A percentile compares a stretch with the other conserved stretches of the same genome.
These are phyloP conservation scores for Naganishia sp. DNA, from an alignment of 1,284 basidiomycete species.

Conservation along the genomic window DNA sequence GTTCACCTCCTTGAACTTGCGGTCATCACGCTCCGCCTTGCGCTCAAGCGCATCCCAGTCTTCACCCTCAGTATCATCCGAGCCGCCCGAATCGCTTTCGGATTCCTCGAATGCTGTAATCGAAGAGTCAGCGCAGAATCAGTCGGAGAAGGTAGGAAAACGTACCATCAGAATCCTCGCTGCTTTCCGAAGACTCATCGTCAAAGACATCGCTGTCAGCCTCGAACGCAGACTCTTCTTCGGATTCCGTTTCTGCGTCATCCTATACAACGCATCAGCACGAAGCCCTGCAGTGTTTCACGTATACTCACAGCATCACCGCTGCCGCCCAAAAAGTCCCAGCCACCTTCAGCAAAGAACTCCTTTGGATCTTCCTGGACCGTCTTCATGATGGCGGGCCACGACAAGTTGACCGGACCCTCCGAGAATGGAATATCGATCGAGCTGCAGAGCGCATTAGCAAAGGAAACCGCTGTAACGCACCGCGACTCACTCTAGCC, in stretches of 20 bases:
- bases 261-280: constrained; percentile 9
- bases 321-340: constrained; percentile 80
- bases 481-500: constrained; percentile 79
- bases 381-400: constrained; percentile 97
- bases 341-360: constrained; percentile 95
- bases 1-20: constrained; percentile 25
- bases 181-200: constrained; percentile 23
- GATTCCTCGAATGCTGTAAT: constrained; percentile 20
- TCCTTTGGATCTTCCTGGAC: constrained; percentile 93
- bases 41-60: constrained; percentile 27
- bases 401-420: constrained; percentile 96
- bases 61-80: constrained; percentile 19
- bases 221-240: constrained; percentile 23
- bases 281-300: neutral
- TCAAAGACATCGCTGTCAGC: constrained; percentile 19
- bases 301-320: constrained; percentile 44
- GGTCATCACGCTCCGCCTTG: constrained; percentile 33
- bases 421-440: constrained; percentile 96
- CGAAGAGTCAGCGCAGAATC: neutral
- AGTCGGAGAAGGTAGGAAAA: neutral
- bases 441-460: constrained; percentile 60
- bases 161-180: constrained; percentile 26
- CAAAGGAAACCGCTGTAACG: constrained; percentile 13
- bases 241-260: constrained; percentile 24
- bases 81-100: constrained; percentile 21